Evolutionary conservation across 257 asterid genomes (phyloP).

Genomic region (Solanum chiquidenum): DNA sequence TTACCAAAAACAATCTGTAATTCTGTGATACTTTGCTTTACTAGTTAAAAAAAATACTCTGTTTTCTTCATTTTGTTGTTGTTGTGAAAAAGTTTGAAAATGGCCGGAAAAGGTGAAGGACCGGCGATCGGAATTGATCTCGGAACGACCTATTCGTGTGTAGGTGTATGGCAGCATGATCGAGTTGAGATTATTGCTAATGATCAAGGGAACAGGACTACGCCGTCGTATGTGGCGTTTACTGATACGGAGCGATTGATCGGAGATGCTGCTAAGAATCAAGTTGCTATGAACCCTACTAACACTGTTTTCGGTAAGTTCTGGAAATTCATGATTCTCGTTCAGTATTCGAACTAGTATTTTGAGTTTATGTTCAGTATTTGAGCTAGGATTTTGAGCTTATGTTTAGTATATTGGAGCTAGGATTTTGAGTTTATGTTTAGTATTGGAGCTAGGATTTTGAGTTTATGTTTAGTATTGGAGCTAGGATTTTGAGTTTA

Average conservation of each 20-base stretch:
- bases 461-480: neutral
- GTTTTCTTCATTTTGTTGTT: neutral
- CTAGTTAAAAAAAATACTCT: neutral
- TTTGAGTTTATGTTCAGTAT: neutral
- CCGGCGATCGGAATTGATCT: slow-evolving; percentile 30
- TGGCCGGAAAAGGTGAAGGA: slow-evolving; percentile 28
- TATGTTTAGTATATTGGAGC: too few relatives aligned
- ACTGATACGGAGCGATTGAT: slow-evolving; percentile 29
- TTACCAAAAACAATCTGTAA: neutral
- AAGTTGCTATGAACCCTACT: slow-evolving; percentile 32
- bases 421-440: neutral
- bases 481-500: neutral
- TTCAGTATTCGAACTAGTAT: neutral
- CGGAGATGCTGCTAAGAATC: slow-evolving; percentile 39
- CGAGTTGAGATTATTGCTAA: slow-evolving; percentile 28
- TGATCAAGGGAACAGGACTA: slow-evolving; percentile 31
- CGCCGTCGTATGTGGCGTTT: slow-evolving; percentile 35
- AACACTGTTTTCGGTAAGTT: slow-evolving; percentile 36
- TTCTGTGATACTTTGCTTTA: neutral
- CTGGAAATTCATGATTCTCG: neutral
- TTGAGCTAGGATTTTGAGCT: neutral
- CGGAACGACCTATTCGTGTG: slow-evolving; percentile 30
- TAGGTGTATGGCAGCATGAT: slow-evolving; percentile 30
- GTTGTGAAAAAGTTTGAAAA: neutral
- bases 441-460: neutral